Base-by-base conservation (phyloP, 148 eudicot genomes). In the Pharnaceum exiguum region DNA sequence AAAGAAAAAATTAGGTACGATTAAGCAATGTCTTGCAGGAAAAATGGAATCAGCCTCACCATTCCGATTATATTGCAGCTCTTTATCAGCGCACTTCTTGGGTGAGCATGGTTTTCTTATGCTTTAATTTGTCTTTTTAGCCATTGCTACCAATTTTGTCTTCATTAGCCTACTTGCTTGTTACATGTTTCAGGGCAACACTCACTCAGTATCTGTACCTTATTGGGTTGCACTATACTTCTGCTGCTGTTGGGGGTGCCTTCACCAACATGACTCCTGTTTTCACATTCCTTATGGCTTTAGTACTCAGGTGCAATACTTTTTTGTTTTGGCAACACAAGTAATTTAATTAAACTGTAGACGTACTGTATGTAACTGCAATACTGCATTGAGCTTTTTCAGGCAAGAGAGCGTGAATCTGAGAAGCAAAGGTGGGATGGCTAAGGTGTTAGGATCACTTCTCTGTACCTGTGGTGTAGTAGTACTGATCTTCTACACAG, bases 201-300 rank as follows among this genome's bases (percentile, higher is more conserved):
- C 68, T 85, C 30, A 39, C 87, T 0, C 89, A 81, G 31, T 89
- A 71, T 69, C 45, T 81, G 46, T 74, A 60, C 53, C 77, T 88
- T 51, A 22, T 79, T 27, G 96, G 96, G 16, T 75, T 84, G 5
- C 60, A 84, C 35, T 69, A 73, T 53, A 82, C 96, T 12, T 71
- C 96, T n/a, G 77, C 81, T 64, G 81, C 84, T 11, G 84, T 77
- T 50, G 13, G 84, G 5, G 71, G 75, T 33, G 90, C 96, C 37
- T 88, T 88, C 63, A 19, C 71, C 68, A 84, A 88, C 57, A 32
- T 84, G 67, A 75, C 70, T 33, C 96, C 96, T 25, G 86, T 79
- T 4, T 32, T 59, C 55, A 88, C 91, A 2, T 88, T 88, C 49
- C 69, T 88, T 43, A 24, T 88, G 44, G 85, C 96, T 53, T 69